A percentile compares a stretch with the other conserved stretches of the same genome.
Conservation (phyloP, 2,329 filamentous ascomycete species). For the Botrytis porri region DNA sequence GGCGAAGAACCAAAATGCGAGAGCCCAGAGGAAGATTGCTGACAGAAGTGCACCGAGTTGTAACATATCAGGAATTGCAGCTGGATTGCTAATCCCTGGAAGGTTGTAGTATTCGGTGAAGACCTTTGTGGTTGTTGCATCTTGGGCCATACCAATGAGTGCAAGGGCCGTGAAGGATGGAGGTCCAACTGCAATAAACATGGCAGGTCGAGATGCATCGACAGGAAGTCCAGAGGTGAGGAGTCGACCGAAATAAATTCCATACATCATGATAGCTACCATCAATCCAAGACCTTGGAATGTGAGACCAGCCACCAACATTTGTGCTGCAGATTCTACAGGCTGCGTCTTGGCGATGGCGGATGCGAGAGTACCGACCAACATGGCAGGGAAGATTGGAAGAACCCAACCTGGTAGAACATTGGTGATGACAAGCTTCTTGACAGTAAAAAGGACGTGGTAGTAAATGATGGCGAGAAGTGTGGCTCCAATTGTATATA, state of each 20-base stretch:
- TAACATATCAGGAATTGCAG: slow-evolving; percentile 40
- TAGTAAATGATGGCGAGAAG: slow-evolving; percentile 64
- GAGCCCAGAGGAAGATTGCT: slow-evolving; percentile 61
- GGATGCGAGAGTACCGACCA: slow-evolving; percentile 67
- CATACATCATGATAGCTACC: slow-evolving; percentile 69
- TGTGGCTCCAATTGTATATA: slow-evolving; percentile 60
- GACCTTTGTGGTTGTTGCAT: slow-evolving; percentile 40
- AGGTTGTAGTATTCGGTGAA: slow-evolving; percentile 31
- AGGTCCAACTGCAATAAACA: slow-evolving; percentile 76
- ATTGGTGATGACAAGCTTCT: slow-evolving; percentile 51
- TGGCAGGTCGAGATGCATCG: slow-evolving; percentile 62
- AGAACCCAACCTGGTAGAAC: slow-evolving; percentile 76
- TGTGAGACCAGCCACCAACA: slow-evolving; percentile 63
- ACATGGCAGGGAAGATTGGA: slow-evolving; percentile 72
- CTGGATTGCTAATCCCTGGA: slow-evolving; percentile 40
- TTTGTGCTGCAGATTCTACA: slow-evolving; percentile 53
- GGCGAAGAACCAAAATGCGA: slow-evolving; percentile 56
- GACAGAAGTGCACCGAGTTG: slow-evolving; percentile 41
- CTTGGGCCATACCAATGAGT: slow-evolving; percentile 64
- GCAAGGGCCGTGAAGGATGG: slow-evolving; percentile 70
- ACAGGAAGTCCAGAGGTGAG: slow-evolving; percentile 57
- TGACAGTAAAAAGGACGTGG: slow-evolving; percentile 56
- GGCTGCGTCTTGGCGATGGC: slow-evolving; percentile 63
- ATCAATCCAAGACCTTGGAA: slow-evolving; percentile 69
- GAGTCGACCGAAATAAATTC: slow-evolving; percentile 68